phyloP scores from a whole-genome alignment of 2,329 filamentous ascomycete genomes.

The Sclerotinia glacialis region DNA sequence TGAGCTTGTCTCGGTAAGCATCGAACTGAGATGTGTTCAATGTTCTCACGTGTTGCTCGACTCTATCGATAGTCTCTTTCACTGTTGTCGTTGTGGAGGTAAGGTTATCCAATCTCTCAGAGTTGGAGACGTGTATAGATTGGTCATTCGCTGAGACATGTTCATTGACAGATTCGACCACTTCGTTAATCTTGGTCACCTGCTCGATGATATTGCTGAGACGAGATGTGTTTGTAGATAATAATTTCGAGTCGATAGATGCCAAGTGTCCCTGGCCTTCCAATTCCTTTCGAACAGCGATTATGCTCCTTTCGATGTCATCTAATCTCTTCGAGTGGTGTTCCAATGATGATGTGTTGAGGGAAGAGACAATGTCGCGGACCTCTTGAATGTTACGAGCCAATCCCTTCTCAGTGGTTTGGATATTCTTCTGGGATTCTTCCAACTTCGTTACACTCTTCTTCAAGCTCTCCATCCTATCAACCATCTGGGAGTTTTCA shows the following conservation, averaged over 20 bases:
- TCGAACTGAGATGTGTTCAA: slow-evolving; percentile 22
- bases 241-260: slow-evolving; percentile 30
- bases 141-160: slow-evolving; percentile 21
- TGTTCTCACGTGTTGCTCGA: slow-evolving; percentile 18
- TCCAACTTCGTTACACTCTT: slow-evolving; percentile 28
- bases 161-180: slow-evolving; percentile 26
- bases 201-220: slow-evolving; percentile 26
- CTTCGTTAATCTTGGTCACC: slow-evolving; percentile 25
- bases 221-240: slow-evolving; percentile 27
- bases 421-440: slow-evolving; percentile 21
- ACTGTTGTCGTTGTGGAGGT: slow-evolving; percentile 23
- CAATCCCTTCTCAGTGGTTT: slow-evolving; percentile 25
- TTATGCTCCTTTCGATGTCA: slow-evolving; percentile 27
- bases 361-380: slow-evolving; percentile 26
- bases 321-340: slow-evolving; percentile 26
- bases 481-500: slow-evolving; percentile 24
- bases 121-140: slow-evolving; percentile 9
- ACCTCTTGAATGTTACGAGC: slow-evolving; percentile 26
- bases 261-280: slow-evolving; percentile 28
- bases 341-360: slow-evolving; percentile 28
- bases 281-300: slow-evolving; percentile 27
- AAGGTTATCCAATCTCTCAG: slow-evolving; percentile 25
- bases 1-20: slow-evolving; percentile 21
- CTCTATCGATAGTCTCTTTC: slow-evolving; percentile 24
- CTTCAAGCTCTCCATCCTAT: slow-evolving; percentile 24